phyloP scores from a whole-genome alignment of 2,329 filamentous ascomycete genomes.

The Aspergillus sojae region DNA sequence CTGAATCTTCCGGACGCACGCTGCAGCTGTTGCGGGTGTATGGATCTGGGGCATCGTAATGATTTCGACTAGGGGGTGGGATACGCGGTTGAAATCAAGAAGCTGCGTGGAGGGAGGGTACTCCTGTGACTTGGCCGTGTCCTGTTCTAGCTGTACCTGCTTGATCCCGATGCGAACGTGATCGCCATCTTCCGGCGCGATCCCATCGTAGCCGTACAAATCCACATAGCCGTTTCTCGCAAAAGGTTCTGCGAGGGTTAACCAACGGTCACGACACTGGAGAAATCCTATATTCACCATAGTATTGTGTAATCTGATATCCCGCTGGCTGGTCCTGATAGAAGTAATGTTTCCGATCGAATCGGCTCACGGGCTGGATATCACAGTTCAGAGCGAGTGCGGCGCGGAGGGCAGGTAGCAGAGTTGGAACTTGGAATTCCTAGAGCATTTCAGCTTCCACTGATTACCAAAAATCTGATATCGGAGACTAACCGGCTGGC shows the following conservation, averaged over 20 bases:
- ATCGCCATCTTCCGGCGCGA: slow-evolving; percentile 72
- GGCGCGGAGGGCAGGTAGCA: slow-evolving; percentile 88
- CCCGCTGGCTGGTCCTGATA: slow-evolving; percentile 97
- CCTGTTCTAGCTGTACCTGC: slow-evolving; percentile 96
- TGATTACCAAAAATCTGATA: not conserved
- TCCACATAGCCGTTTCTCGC: slow-evolving; percentile 71
- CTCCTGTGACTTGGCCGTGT: slow-evolving; percentile 90
- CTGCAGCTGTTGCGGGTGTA: slow-evolving; percentile 81
- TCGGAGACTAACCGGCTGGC: slow-evolving; percentile 65
- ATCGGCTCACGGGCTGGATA: slow-evolving; percentile 75
- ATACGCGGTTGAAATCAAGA: slow-evolving; percentile 92
- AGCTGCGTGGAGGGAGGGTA: slow-evolving; percentile 73
- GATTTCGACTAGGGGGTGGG: slow-evolving; percentile 88
- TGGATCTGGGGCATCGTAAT: slow-evolving; percentile 91
- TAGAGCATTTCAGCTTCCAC: slow-evolving; percentile 20
- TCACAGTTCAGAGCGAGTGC: slow-evolving; percentile 81
- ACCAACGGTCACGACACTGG: not conserved
- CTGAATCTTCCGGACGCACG: slow-evolving; percentile 87
- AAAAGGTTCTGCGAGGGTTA: slow-evolving; percentile 54
- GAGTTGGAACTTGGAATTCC: slow-evolving; percentile 75
- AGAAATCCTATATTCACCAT: slow-evolving; percentile 50
- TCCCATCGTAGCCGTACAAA: slow-evolving; percentile 74
- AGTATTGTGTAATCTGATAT: slow-evolving; percentile 98
- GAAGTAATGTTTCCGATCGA: slow-evolving; percentile 98
- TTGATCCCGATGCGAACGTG: slow-evolving; percentile 78